Percentiles rank a stretch among this genome's conserved stretches.
Evolutionary conservation across 139 green algal genomes (phyloP).

Genomic region (Chlamydomonas sp.): DNA sequence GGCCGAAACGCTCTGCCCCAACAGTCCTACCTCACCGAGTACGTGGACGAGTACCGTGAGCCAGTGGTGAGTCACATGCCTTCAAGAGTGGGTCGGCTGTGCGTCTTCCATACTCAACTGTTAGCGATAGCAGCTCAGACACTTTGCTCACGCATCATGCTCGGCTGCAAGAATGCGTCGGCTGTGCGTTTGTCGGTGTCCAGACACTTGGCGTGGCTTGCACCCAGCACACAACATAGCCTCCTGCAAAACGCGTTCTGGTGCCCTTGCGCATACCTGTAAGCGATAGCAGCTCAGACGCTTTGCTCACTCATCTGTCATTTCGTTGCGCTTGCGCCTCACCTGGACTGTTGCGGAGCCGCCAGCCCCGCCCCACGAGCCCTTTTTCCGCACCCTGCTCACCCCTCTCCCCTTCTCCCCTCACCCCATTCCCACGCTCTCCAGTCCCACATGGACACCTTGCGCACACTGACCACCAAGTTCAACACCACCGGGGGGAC

Average conservation of each 20-base stretch:
- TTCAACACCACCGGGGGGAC: constrained; percentile 18
- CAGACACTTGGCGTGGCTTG: background rate
- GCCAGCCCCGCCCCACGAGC: background rate
- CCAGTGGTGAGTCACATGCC: constrained; percentile 1
- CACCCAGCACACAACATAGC: background rate
- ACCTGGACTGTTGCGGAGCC: background rate
- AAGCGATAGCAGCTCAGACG: background rate
- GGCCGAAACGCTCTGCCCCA: background rate
- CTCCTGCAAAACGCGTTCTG: too few species aligned
- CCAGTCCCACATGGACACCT: constrained; percentile 23
- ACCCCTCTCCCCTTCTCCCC: background rate
- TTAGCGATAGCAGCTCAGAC: background rate
- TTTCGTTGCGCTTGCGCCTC: background rate
- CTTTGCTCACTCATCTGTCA: background rate
- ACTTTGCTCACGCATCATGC: background rate
- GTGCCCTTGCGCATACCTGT: too few species aligned
- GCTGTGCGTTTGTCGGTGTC: background rate
- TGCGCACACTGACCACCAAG: constrained; percentile 1
- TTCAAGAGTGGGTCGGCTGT: too few species aligned
- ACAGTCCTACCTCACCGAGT: constrained; percentile 27
- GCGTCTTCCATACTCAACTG: background rate
- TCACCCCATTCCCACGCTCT: background rate
- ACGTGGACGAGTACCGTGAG: constrained; percentile 38
- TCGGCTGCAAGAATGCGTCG: too few species aligned
- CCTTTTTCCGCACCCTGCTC: background rate